Conservation (phyloP, 1,139 yeast species). For the Hansenula sp. region DNA sequence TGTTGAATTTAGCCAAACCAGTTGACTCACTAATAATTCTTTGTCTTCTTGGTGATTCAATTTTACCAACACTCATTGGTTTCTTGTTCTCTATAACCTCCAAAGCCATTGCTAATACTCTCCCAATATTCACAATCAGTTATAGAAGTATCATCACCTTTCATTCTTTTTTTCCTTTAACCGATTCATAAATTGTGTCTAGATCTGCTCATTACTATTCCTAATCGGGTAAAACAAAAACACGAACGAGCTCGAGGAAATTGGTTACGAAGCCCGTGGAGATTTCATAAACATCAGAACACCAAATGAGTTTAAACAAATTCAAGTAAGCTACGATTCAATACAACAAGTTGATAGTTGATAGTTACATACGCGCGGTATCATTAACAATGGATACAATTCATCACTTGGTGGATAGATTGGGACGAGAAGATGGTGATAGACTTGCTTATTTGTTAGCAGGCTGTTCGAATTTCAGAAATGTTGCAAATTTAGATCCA, state of each 20-base stretch:
- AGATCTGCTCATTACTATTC: slow-evolving; percentile 2
- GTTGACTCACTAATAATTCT: slow-evolving; percentile 28
- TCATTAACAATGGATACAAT: slow-evolving; percentile 1
- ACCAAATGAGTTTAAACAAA: too few relatives aligned
- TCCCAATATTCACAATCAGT: too few relatives aligned
- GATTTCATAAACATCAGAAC: too few relatives aligned
- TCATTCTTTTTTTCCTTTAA: too few relatives aligned
- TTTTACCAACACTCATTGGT: background rate
- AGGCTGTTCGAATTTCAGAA: background rate
- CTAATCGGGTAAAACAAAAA: slow-evolving; percentile 5
- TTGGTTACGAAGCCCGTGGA: too few relatives aligned
- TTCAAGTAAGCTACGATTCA: too few relatives aligned
- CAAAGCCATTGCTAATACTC: slow-evolving; percentile 6
- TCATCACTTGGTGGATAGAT: background rate
- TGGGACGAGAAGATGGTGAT: slow-evolving; percentile 1
- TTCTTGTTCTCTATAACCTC: slow-evolving; percentile 7
- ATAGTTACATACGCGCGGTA: too few relatives aligned
- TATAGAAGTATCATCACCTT: too few relatives aligned
- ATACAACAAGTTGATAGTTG: too few relatives aligned
- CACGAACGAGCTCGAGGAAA: background rate
- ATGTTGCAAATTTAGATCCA: background rate
- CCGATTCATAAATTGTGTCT: too few relatives aligned
- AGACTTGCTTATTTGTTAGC: background rate
- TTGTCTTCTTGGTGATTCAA: slow-evolving; percentile 14
- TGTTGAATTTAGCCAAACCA: slow-evolving; percentile 26